Percentiles rank a stretch among this genome's conserved stretches.
phyloP scores from a whole-genome alignment of 768 basidiomycete genomes.

The Suillus variegatus region DNA sequence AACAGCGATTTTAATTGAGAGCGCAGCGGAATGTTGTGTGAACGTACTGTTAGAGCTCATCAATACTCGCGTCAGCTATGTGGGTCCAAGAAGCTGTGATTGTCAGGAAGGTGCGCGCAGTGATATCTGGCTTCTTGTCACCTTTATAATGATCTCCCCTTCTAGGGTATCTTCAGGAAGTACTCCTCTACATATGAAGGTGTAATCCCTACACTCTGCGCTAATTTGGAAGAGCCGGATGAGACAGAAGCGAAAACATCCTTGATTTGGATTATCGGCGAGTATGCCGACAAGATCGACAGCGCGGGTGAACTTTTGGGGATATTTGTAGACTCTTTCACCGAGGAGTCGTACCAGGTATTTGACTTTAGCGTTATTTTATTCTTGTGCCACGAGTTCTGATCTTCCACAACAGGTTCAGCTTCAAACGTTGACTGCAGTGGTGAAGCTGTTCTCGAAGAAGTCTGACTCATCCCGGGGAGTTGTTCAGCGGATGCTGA shows the following conservation, averaged over 20 bases:
- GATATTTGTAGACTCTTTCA: conserved; percentile 90
- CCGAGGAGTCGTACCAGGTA: conserved; percentile 91
- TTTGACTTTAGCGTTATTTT: conserved; percentile 18
- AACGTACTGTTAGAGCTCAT: conserved; percentile 93
- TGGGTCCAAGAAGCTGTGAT: conserved; percentile 98
- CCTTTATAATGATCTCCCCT: conserved; percentile 2
- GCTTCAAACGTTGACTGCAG: conserved; percentile 86
- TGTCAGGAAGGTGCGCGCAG: conserved; percentile 89
- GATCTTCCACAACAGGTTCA: conserved; percentile 50
- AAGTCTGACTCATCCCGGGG: conserved; percentile 93
- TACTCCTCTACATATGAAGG: conserved; percentile 97
- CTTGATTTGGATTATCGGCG: conserved; percentile 98
- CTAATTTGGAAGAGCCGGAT: conserved; percentile 94
- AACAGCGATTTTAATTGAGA: conserved; percentile 93
- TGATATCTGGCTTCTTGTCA: neutral
- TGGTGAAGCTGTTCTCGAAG: conserved; percentile 94
- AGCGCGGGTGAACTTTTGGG: conserved; percentile 92
- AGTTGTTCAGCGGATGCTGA: conserved; percentile 85
- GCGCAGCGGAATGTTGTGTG: conserved; percentile 91
- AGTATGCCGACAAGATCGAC: conserved; percentile 96
- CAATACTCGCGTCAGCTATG: conserved; percentile 90
- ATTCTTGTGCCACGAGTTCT: neutral
- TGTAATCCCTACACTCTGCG: conserved; percentile 92
- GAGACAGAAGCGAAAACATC: conserved; percentile 98
- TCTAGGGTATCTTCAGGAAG: conserved; percentile 96